Evolutionary conservation across 441 rosid genomes (phyloP).

Genomic region (Euphorbia neoarborescens): DNA sequence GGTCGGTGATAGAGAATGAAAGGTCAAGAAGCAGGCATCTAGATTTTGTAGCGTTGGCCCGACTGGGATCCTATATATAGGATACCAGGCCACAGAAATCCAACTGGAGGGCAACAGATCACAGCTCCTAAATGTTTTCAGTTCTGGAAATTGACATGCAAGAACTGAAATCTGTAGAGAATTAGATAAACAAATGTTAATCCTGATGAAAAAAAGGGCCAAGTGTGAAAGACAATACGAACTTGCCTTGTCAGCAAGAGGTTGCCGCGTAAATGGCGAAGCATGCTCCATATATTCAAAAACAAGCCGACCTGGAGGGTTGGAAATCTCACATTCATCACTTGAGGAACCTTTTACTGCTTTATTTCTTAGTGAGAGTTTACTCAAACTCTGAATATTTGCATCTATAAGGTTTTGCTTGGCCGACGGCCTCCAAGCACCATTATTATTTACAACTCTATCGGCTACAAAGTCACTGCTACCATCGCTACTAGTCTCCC

Average conservation of each 20-base stretch:
- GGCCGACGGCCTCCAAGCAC: conserved; percentile 26
- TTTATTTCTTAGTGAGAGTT: conserved; percentile 44
- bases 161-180: conserved; percentile 50
- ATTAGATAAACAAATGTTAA: neutral
- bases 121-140: conserved; percentile 63
- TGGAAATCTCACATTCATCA: conserved; percentile 55
- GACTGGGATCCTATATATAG: conserved; percentile 79
- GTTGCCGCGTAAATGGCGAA: conserved; percentile 69
- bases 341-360: conserved; percentile 46
- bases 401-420: conserved; percentile 28
- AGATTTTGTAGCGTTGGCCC: conserved; percentile 81
- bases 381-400: conserved; percentile 36
- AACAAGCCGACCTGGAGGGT: conserved; percentile 43
- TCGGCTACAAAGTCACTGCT: conserved; percentile 42
- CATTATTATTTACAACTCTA: conserved; percentile 33
- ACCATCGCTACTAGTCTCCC: conserved; percentile 73
- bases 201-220: neutral
- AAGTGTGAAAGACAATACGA: neutral
- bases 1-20: conserved; percentile 60
- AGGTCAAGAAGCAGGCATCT: conserved; percentile 82
- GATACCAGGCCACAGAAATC: conserved; percentile 93
- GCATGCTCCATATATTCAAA: conserved; percentile 67
- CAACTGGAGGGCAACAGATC: conserved; percentile 78
- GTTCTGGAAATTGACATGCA: conserved; percentile 56
- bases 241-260: conserved; percentile 72